These are phyloP conservation scores for Ganoderma lucidum DNA, from an alignment of 1,284 basidiomycete genomes.

Conservation along the genomic window DNA sequence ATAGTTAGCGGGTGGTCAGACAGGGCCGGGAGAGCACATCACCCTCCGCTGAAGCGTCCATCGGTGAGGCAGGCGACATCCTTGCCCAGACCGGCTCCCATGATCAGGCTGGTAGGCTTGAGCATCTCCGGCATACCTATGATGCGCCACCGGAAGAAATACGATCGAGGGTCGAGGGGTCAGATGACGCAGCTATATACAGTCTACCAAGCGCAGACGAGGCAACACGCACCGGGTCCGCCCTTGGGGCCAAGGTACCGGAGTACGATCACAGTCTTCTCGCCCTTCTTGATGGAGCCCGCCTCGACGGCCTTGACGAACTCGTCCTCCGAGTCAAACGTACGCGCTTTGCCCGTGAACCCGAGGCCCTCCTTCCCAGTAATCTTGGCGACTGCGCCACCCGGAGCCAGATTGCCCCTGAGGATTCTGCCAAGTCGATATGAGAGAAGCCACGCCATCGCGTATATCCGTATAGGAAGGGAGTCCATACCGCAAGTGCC, in stretches of 20 bases:
- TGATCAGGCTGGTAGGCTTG: constrained; percentile 89
- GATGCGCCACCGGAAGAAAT: neutral
- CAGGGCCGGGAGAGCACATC: constrained; percentile 39
- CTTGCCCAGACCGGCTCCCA: constrained; percentile 92
- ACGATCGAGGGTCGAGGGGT: constrained; percentile 11
- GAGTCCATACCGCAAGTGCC: constrained; percentile 78
- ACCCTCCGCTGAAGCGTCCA: constrained; percentile 95
- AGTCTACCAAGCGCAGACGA: neutral
- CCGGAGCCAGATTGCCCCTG: constrained; percentile 90
- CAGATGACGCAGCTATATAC: neutral
- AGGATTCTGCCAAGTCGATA: constrained; percentile 60
- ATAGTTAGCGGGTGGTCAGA: neutral
- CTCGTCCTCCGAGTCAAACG: constrained; percentile 86
- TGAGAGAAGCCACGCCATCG: constrained; percentile 12
- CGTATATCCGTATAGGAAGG: neutral
- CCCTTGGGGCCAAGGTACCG: constrained; percentile 91
- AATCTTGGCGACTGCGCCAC: constrained; percentile 93
- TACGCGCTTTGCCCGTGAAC: constrained; percentile 86
- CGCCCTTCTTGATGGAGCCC: constrained; percentile 83
- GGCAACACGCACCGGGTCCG: constrained; percentile 71
- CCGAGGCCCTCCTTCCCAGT: constrained; percentile 91
- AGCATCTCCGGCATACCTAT: constrained; percentile 97
- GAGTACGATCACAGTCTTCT: constrained; percentile 91
- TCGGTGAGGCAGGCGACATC: constrained; percentile 94
- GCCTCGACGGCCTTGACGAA: constrained; percentile 84